Percentiles rank a stretch among this genome's conserved stretches.
Evolutionary conservation across 345 rosid genomes (phyloP).

Genomic region (Populus euphratica): DNA sequence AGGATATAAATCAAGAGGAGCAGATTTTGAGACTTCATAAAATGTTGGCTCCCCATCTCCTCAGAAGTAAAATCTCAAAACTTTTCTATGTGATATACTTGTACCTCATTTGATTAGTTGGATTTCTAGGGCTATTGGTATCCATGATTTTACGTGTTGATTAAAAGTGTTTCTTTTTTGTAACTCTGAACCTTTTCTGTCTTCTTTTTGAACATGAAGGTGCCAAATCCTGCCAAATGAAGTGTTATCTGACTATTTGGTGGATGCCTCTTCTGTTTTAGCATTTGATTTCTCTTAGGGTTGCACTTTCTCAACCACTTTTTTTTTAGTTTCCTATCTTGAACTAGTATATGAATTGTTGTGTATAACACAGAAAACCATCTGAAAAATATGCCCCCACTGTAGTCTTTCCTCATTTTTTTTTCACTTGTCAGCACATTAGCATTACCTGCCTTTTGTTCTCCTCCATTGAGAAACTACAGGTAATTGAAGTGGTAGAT

Average conservation of each 20-base stretch:
- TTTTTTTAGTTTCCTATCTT: not conserved
- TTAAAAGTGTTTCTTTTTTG: not conserved
- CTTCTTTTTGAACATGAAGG: not conserved
- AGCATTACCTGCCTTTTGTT: not conserved
- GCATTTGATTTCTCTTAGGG: not conserved
- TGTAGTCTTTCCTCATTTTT: not conserved
- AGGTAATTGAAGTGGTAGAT: not conserved
- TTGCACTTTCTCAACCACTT: not conserved
- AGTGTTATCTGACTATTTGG: not conserved
- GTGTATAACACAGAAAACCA: not conserved
- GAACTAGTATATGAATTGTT: not conserved
- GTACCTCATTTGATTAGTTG: slow-evolving; percentile 16
- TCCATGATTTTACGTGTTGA: not conserved
- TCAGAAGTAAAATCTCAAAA: slow-evolving; percentile 62
- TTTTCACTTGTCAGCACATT: not conserved
- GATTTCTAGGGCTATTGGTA: not conserved
- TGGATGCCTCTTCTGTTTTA: not conserved
- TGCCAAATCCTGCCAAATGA: not conserved
- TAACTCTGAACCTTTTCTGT: not conserved
- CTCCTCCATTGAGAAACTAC: not conserved
- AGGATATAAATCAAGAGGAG: slow-evolving; percentile 98
- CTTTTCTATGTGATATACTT: slow-evolving; percentile 6
- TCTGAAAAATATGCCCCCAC: not conserved
- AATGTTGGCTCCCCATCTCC: slow-evolving; percentile 98
- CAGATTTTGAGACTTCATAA: slow-evolving; percentile 93